phyloP scores from a whole-genome alignment of 1,139 yeast species.

The Yamadazyma dendronema region DNA sequence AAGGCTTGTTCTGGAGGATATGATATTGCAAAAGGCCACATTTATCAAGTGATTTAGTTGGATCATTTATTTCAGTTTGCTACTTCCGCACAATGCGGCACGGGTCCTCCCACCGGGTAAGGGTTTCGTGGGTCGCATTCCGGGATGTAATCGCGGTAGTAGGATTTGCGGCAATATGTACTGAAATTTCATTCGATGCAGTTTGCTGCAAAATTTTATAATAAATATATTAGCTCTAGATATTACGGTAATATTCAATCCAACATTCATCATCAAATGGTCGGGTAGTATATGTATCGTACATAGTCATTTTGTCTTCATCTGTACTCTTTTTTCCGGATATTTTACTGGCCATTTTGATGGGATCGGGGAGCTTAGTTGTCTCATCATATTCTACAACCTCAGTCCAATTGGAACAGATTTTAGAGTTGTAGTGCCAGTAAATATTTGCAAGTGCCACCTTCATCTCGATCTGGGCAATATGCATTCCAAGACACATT shows the following conservation, averaged over 20 bases:
- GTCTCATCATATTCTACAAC: slow-evolving; percentile 18
- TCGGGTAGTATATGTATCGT: slow-evolving; percentile 50
- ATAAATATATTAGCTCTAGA: no score
- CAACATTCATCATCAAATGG: slow-evolving; percentile 53
- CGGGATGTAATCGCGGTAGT: no score
- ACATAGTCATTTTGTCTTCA: slow-evolving; percentile 50
- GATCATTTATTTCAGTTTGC: no score
- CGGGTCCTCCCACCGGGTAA: no score
- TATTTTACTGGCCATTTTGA: slow-evolving; percentile 24
- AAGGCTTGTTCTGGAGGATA: slow-evolving; percentile 43
- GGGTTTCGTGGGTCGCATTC: slow-evolving; percentile 1
- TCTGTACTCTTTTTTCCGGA: slow-evolving; percentile 28
- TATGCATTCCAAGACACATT: slow-evolving; percentile 72
- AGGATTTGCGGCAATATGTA: no score
- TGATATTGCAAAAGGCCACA: slow-evolving; percentile 49
- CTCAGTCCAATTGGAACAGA: slow-evolving; percentile 46
- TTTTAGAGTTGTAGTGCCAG: slow-evolving; percentile 39
- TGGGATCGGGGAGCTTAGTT: slow-evolving; percentile 15
- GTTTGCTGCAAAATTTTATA: no score
- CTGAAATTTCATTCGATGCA: no score
- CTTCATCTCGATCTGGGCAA: slow-evolving; percentile 68
- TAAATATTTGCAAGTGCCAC: slow-evolving; percentile 54
- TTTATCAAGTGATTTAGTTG: no score
- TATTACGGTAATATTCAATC: slow-evolving; percentile 38
- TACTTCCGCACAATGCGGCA: no score